Base-by-base conservation (phyloP, 768 basidiomycete genomes). In the Termitomyces sp. region DNA sequence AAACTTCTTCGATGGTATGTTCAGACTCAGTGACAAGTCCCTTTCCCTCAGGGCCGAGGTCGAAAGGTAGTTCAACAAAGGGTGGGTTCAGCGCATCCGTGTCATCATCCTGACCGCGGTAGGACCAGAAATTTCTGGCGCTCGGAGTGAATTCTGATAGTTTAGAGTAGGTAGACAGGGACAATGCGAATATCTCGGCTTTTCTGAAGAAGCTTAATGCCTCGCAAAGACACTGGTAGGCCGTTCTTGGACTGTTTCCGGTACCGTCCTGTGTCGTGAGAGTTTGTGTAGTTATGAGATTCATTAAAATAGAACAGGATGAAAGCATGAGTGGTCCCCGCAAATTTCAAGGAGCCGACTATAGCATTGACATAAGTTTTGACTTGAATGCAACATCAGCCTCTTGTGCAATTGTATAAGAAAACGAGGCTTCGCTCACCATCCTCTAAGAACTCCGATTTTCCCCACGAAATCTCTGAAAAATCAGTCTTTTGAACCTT, bases 221-320 rank as follows among this genome's bases (percentile, higher is more conserved):
- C 36, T 61, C 57, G 32, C 60, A 61, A 34, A 61, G 55, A 17
- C 52, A 54, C 40, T 61, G 60, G 34, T 61, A 61, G 1, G 55
- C 60, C 3, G 55, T 60, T 32, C 29, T 20, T 9, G 32, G 42
- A 5, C n/a, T 20, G 11, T 14, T 5, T 4, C 3, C 17, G 6
- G 47, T 3, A 7, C 7, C 11, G 9, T 31, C 9, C 20, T 57
- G 38, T 3, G 4, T 4, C 5, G 31, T 51, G 17, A 12, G 34
- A 14, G n/a, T 11, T 4, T 37, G 14, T 4, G 7, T 20, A 40
- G 17, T 59, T 40, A 5, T 59, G 50, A 11, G 42, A 40, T 36
- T 59, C 58, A 17, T 59, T 42, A 32, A 59, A 59, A 17, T 20
- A 51, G 50, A 59, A 59, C 6, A 58, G 36, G 2, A 59, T 59